A percentile compares a stretch with the other conserved stretches of the same genome.
Conservation (phyloP, 257 asterid genomes). For the Solanum gandarillasii region DNA sequence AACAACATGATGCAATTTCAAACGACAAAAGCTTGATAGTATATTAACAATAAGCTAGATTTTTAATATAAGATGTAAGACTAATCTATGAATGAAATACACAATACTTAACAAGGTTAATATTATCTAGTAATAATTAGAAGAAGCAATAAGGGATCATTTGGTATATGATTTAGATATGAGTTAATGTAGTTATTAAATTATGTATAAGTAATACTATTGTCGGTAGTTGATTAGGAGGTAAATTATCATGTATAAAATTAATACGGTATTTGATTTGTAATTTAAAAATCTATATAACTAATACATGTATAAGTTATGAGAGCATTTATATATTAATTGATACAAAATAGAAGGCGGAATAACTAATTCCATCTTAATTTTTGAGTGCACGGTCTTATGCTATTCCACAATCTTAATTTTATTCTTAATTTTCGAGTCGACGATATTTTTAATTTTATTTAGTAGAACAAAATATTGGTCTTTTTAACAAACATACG, state of each 20-base stretch:
- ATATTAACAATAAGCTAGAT: not conserved
- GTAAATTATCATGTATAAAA: not conserved
- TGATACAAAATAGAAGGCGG: too few relatives aligned
- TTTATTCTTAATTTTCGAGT: too few relatives aligned
- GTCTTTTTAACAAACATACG: fast-evolving
- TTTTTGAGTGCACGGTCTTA: too few relatives aligned
- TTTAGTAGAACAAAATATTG: not conserved
- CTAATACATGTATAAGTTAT: too few relatives aligned
- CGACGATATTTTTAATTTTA: not conserved
- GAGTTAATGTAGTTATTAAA: not conserved
- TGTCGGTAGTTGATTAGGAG: not conserved
- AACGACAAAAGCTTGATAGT: not conserved
- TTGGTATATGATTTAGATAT: not conserved
- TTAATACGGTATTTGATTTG: too few relatives aligned
- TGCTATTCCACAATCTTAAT: too few relatives aligned
- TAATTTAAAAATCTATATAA: too few relatives aligned
- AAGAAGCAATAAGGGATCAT: not conserved
- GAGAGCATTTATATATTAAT: too few relatives aligned
- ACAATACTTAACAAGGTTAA: not conserved
- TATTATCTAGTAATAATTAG: not conserved
- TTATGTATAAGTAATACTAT: not conserved
- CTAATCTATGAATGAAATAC: not conserved
- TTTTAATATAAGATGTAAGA: not conserved
- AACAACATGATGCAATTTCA: not conserved
- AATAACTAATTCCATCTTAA: not conserved